Base-by-base conservation (phyloP, 768 basidiomycete genomes). In the Sistotremastrum suecicum region DNA sequence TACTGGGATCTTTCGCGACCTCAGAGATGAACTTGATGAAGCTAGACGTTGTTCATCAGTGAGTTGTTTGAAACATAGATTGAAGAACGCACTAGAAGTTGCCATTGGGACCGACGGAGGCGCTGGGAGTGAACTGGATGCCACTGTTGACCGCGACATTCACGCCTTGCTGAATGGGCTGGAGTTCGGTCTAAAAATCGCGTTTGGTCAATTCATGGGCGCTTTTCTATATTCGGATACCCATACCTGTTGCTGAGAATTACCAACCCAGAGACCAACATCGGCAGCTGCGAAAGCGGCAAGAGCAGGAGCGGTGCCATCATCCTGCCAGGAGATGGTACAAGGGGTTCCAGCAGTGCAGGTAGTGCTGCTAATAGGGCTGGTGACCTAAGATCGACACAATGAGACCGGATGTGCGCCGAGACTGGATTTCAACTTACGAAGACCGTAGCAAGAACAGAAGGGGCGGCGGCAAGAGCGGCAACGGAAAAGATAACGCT, bases 21-120 rank as follows among this genome's bases (percentile, higher is more conserved):
- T 69, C 51, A 0, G 86, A 87, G 48, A 82, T 72, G 55, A 83
- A 63, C 41, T 85, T 83, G 56, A 91, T 72, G 67, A 91, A 91
- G 67, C 83, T 84, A 48, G 2, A 45, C 28, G 12, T 29, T 11
- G 34, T 3, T 48, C 5, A 37, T 39, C 7, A 11, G 36, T 44
- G 36, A 28, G 36, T 34, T 7, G 5, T 37, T 20, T 28, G 12
- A 3, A 3, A 7, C 3, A 12, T 10, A 35, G 5, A 34, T 7
- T 0, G 28, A 20, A 28, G 32, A 9, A 57, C 74, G 36, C 48
- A 83, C 79, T 84, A 85, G 58, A 71, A 55, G 40, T 44, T 37
- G 54, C 66, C 60, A 58, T 76, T 63, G 10, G 80, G 73, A 3
- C 83, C 83, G 42, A 75, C 72, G 39, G 57, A 53, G 0, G 69